Base-by-base conservation (phyloP, 2,329 filamentous ascomycete species). In the Aspergillus floridensis region DNA sequence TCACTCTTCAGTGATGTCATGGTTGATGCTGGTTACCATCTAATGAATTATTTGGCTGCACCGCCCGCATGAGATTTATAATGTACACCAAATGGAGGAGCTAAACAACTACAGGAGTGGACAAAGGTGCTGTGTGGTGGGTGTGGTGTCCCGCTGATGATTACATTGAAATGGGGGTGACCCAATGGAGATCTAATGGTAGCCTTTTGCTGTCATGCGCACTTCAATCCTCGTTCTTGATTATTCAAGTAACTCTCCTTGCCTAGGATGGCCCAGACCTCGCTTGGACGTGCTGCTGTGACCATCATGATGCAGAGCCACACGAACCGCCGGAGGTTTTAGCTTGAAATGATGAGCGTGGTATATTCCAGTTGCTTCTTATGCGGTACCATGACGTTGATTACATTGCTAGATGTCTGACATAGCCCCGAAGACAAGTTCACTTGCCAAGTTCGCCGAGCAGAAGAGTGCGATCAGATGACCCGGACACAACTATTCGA, bases 401-500 rank as follows among this genome's bases (percentile, higher is more conserved):
- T 19, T 44, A 16, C 32, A 3, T 44, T 1, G 38, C 14, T 44
- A 16, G 16, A n/a, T 3, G 38, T 44, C 38, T 44, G 38, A 19
- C 8, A 16, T 19, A 19, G 6, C 14, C 38, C 16, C 21, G 14
- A 31, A 21, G 19, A 26, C 48, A 55, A 58, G 56, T 47, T 79
- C 84, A 86, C 82, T 82, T 88, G 80, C 82, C 82, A 61, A 96
- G 79, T 77, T 96, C 92, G 60, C 92, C 92, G 5, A 96, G 82
- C 65, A 96, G 82, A 72, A 96, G 83, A 48, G 85, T 93, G 53
- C 91, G 86, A 79, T 96, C 92, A n/a, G 92, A 95, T 8, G 92
- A 96, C 29, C 88, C 91, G 57, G 92, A 95, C 48, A 96, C 84
- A 74, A 96, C 92, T 96, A 56, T 44, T 11, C 31, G 54, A 57